Base-by-base conservation (phyloP, 2,329 filamentous ascomycete genomes). In the Beauveria sp. region DNA sequence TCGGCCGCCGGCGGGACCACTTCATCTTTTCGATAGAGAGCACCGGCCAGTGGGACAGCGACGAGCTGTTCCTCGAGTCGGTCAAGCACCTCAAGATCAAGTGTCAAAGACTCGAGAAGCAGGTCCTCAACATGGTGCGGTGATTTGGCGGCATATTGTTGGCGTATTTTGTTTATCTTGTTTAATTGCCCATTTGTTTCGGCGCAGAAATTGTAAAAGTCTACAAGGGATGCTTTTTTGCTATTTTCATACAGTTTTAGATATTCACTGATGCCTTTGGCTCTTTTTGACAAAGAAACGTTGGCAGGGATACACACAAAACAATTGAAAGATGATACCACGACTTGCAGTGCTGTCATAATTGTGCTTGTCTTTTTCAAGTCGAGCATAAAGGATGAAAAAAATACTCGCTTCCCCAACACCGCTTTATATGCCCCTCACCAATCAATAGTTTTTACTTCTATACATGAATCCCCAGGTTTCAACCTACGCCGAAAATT, bases 1-100 rank as follows among this genome's bases (percentile, higher is more conserved):
- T 99, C 37, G 94, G 94, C 48, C 83, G 96, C 59, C 80, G 92
- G 68, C 82, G 92, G 66, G 94, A 99, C 73, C 96, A 99, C 77
- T 99, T 99, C 75, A 97, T 99, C 75, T 99, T 94, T 80, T 89
- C 86, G 59, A 83, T 99, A 41, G 94, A 99, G 80, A 97, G 92
- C 79, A 88, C 91, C 0, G 96, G 94, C 6, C 94, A 99, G 77
- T 96, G 91, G 80, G 88, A 94, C 62, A 96, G 92, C 71, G 93
- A 97, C 69, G 87, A 92, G 75, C 80, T 99, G 65, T 97, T 99
- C 79, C 76, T 99, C 61, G 92, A 97, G 76, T 87, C 91, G 30
- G 83, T 99, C 55, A 89, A 88, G 76, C 80, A 91, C 67, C 77
- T 99, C 64, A 96, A 92, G 79, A 80, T 84, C 68, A 97, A 97